These are phyloP conservation scores for Letharia columbiana DNA, from an alignment of 495 filamentous ascomycete genomes.

Conservation along the genomic window DNA sequence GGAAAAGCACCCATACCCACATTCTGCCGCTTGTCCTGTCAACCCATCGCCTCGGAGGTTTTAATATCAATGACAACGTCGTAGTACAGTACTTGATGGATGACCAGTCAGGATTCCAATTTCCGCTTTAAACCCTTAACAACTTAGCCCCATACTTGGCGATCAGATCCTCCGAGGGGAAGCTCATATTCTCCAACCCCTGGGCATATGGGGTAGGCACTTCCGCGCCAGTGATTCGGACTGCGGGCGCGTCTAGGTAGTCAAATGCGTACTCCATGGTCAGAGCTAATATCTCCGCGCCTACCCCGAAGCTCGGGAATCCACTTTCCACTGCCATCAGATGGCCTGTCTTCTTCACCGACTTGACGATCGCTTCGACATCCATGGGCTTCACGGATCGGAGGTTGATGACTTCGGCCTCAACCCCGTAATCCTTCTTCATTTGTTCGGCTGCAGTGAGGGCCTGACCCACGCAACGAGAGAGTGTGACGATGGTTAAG, in stretches of 20 bases:
- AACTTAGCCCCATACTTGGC: slow-evolving; percentile 75
- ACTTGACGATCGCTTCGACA: slow-evolving; percentile 87
- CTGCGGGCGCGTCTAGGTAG: slow-evolving; percentile 87
- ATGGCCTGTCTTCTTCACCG: slow-evolving; percentile 94
- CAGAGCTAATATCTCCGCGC: slow-evolving; percentile 83
- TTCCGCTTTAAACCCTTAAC: slow-evolving; percentile 46
- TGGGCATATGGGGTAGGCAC: slow-evolving; percentile 90
- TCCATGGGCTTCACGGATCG: slow-evolving; percentile 95
- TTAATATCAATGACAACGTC: not conserved
- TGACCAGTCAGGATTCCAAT: not conserved
- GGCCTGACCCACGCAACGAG: slow-evolving; percentile 90
- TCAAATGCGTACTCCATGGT: slow-evolving; percentile 98
- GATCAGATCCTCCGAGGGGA: slow-evolving; percentile 81
- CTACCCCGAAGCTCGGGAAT: slow-evolving; percentile 88
- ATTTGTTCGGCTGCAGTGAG: slow-evolving; percentile 78
- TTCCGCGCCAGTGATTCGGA: slow-evolving; percentile 89
- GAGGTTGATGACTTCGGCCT: slow-evolving; percentile 95
- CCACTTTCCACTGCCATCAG: slow-evolving; percentile 91
- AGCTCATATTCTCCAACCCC: slow-evolving; percentile 81
- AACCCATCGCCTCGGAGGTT: not conserved
- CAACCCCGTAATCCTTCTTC: slow-evolving; percentile 93
- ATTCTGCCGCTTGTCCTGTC: not conserved
- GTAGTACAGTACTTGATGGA: not conserved
- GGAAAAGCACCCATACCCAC: not conserved
- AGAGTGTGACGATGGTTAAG: slow-evolving; percentile 88